These are phyloP conservation scores for Ensete glaucum DNA, from an alignment of 176 grass and related monocot species.

Conservation along the genomic window DNA sequence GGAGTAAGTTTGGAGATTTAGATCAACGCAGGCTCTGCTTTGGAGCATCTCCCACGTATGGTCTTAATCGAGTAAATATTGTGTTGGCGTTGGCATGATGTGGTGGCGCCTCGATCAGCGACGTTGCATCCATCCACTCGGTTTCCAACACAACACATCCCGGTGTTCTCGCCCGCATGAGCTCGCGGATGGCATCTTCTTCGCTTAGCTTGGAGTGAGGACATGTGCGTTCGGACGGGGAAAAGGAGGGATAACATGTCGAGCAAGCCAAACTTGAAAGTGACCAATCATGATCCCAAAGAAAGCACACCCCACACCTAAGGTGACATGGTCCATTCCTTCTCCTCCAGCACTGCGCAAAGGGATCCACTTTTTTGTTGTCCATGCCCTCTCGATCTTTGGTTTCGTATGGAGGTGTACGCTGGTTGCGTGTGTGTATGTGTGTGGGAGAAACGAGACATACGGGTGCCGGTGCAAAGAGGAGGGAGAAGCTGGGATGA, in stretches of 20 bases:
- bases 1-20: neutral
- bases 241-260: neutral
- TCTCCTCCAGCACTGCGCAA: neutral
- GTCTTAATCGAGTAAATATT: neutral
- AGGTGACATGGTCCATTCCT: neutral
- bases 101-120: neutral
- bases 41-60: neutral
- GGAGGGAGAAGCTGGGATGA: too few relatives aligned
- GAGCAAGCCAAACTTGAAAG: constrained; percentile 3
- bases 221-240: neutral
- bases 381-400: neutral
- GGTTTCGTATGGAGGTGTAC: neutral
- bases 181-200: neutral
- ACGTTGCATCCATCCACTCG: neutral
- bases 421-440: neutral
- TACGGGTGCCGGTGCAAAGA: neutral
- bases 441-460: too few relatives aligned
- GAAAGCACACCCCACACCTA: neutral
- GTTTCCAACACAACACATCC: neutral
- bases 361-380: neutral
- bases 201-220: neutral
- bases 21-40: neutral
- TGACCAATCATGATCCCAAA: constrained; percentile 28
- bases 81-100: neutral
- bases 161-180: neutral